A percentile compares a stretch with the other conserved stretches of the same genome.
Conservation (phyloP, 768 basidiomycete species). For the Lepiota subincarnata region DNA sequence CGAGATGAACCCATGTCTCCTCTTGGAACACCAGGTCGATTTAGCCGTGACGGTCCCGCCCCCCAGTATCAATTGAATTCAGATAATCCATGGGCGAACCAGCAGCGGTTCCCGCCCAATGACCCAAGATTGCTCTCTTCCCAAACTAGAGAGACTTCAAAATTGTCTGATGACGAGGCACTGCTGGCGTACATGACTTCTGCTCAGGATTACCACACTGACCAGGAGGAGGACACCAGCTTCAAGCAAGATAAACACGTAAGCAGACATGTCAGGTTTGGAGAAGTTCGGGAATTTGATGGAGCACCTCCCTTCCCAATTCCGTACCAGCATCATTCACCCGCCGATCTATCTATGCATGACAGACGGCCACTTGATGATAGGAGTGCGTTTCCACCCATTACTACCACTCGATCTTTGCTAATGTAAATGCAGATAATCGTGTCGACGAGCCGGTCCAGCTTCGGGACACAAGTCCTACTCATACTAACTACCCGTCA, state of each 20-base stretch:
- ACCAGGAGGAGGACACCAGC: background rate
- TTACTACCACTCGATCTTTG: too few relatives aligned
- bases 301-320: conserved; percentile 28
- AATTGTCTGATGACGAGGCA: conserved; percentile 26
- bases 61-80: conserved; percentile 6
- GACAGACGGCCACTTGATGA: too few relatives aligned
- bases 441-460: too few relatives aligned
- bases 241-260: conserved; percentile 19
- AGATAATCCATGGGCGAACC: conserved; percentile 5
- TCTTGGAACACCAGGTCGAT: conserved; percentile 10
- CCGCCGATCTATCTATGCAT: background rate
- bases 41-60: conserved; percentile 13
- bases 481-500: background rate
- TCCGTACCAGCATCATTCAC: conserved; percentile 15
- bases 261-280: conserved; percentile 42
- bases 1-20: conserved; percentile 3
- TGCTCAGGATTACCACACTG: conserved; percentile 16
- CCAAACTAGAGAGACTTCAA: conserved; percentile 11
- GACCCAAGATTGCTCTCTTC: background rate
- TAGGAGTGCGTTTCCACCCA: too few relatives aligned
- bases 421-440: too few relatives aligned
- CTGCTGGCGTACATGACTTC: conserved; percentile 36
- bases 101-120: background rate
- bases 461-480: too few relatives aligned
- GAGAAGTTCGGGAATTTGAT: conserved; percentile 35